Percentiles rank a stretch among this genome's conserved stretches.
Conservation (phyloP, 1,284 basidiomycete genomes). For the Mycosarcoma mackinlayi region DNA sequence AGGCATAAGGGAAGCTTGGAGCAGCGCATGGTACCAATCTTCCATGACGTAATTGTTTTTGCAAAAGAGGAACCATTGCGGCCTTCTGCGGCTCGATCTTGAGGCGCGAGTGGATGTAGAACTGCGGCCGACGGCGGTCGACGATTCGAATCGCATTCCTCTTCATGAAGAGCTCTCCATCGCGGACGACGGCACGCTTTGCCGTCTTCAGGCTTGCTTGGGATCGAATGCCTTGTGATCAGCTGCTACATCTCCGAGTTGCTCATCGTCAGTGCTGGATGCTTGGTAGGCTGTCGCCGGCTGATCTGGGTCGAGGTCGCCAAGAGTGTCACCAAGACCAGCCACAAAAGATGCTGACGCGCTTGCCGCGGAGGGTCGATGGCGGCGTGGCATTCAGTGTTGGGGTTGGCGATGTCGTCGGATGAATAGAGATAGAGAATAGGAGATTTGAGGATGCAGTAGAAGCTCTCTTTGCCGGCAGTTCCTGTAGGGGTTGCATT, state of each 20-base stretch:
- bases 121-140: slow-evolving; percentile 22
- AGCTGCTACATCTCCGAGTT: slow-evolving; percentile 16
- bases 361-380: slow-evolving; percentile 63
- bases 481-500: slow-evolving; percentile 23
- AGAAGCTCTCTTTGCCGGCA: slow-evolving; percentile 53
- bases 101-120: slow-evolving; percentile 11
- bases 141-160: slow-evolving; percentile 65
- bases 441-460: slow-evolving; percentile 63
- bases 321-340: slow-evolving; percentile 59
- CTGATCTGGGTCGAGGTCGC: slow-evolving; percentile 46
- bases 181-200: slow-evolving; percentile 45
- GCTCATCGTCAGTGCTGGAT: slow-evolving; percentile 17
- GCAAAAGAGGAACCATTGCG: slow-evolving; percentile 67
- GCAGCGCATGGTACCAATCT: slow-evolving; percentile 91
- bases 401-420: slow-evolving; percentile 50
- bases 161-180: slow-evolving; percentile 66
- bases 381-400: slow-evolving; percentile 63
- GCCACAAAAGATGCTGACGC: slow-evolving; percentile 62
- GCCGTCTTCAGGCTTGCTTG: slow-evolving; percentile 34
- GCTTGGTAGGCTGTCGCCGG: slow-evolving; percentile 1
- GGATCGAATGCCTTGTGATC: slow-evolving; percentile 18
- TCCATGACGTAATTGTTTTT: slow-evolving; percentile 71
- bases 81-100: slow-evolving; percentile 14
- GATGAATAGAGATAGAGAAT: slow-evolving; percentile 66
- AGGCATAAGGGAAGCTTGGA: slow-evolving; percentile 76